Base-by-base conservation (phyloP, 805 yeast species). In the Wickerhamiella spandovensis region DNA sequence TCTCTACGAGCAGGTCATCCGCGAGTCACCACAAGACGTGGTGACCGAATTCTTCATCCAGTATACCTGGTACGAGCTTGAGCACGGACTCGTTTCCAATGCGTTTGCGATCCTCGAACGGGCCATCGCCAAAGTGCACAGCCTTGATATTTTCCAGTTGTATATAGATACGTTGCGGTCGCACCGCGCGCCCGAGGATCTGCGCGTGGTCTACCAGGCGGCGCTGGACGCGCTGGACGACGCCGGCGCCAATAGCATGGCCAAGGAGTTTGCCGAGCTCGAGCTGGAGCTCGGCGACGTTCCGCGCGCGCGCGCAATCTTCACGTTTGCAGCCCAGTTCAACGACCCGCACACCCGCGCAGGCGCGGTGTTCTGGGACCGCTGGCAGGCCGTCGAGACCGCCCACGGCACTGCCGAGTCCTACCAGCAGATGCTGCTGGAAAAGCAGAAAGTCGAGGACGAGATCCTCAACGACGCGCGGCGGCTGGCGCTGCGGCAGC, bases 301-400 rank as follows among this genome's bases (percentile, higher is more conserved):
- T 17, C 68, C 64, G 4, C 67, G 95, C 47, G 87, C 79, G 0
- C 72, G 95, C 48, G 78, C 75, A 10, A 62, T 90, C 6, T 73
- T 75, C 54, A 72, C 69, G 50, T 82, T 75, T 60, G 79, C 80
- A 9, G 70, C 76, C 2, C 72, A 73, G 48, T 61, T 66, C 51
- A 58, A 65, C 21, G 64, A 68, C 47, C 72, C 70, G 10, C 50
- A 61, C 21, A 56, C 61, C 24, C 20, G 49, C 5, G 22, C 28
- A 8, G 63, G 51, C 6, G 37, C 49, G 2, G 52, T 48, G 1
- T 60, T 79, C 30, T 87, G 95, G 95, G 66, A 66, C 1, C 63
- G 65, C 25, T 89, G 95, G 95, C 80, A 80, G 49, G 61, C 68
- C 10, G 86, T 88, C 62, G 97, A 89, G 61, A 62, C 84, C 32